A percentile compares a stretch with the other conserved stretches of the same genome.
These are phyloP conservation scores for Penicillium flavigenum DNA, from an alignment of 495 filamentous ascomycete genomes.

Conservation along the genomic window DNA sequence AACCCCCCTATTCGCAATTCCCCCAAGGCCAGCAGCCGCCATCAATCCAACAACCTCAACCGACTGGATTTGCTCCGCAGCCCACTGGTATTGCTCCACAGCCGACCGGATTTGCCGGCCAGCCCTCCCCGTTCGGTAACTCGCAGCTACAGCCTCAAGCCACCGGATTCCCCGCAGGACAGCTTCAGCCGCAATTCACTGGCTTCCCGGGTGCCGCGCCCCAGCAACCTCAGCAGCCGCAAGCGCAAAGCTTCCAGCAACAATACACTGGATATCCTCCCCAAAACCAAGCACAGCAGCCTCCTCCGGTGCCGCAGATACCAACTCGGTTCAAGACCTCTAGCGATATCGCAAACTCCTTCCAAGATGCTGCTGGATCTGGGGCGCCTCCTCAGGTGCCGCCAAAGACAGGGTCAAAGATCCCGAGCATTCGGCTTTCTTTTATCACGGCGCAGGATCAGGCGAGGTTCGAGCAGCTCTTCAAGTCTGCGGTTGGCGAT, in stretches of 20 bases:
- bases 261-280: slow-evolving; percentile 44
- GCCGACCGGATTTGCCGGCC: slow-evolving; percentile 51
- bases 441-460: slow-evolving; percentile 97
- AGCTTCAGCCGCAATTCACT: slow-evolving; percentile 62
- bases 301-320: slow-evolving; percentile 51
- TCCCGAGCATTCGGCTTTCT: slow-evolving; percentile 92
- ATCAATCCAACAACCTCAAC: slow-evolving; percentile 55
- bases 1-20: slow-evolving; percentile 48
- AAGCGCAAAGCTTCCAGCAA: slow-evolving; percentile 28
- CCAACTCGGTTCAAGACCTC: slow-evolving; percentile 64
- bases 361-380: slow-evolving; percentile 48
- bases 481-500: slow-evolving; percentile 91
- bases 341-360: slow-evolving; percentile 81
- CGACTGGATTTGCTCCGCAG: slow-evolving; percentile 45
- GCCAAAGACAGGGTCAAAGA: slow-evolving; percentile 60
- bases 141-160: slow-evolving; percentile 54
- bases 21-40: slow-evolving; percentile 49
- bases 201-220: slow-evolving; percentile 50
- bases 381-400: slow-evolving; percentile 52
- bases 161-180: slow-evolving; percentile 57
- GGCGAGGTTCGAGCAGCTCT: slow-evolving; percentile 96
- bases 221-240: slow-evolving; percentile 48
- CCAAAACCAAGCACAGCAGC: slow-evolving; percentile 32
- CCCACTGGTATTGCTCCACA: slow-evolving; percentile 54
- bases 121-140: slow-evolving; percentile 32